phyloP scores from a whole-genome alignment of 2,329 filamentous ascomycete species.

The Fusarium acutatum region DNA sequence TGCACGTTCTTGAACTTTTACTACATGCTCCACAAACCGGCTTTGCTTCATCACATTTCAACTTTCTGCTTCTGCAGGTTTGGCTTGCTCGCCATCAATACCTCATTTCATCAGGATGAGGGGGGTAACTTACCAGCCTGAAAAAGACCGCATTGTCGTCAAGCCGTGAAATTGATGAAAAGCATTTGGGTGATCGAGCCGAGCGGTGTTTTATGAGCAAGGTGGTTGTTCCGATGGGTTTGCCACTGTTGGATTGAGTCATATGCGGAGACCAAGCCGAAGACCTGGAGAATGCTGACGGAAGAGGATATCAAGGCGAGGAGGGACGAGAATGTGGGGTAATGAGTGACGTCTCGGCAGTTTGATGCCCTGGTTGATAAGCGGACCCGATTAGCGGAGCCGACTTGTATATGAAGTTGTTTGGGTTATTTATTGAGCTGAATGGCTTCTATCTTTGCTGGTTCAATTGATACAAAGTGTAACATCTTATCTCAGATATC shows the following conservation, averaged over 20 bases:
- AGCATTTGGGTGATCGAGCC: neutral
- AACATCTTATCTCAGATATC: accelerated
- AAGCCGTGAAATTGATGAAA: accelerated
- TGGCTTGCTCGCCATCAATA: conserved; percentile 12
- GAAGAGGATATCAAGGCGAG: conserved; percentile 27
- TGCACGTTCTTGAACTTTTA: conserved; percentile 25
- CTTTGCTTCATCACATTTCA: conserved; percentile 41
- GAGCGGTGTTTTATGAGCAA: neutral
- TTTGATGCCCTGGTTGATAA: neutral
- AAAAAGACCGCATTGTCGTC: conserved; percentile 34
- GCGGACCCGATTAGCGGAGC: conserved; percentile 6
- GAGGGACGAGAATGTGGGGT: conserved; percentile 20
- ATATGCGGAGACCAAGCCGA: neutral
- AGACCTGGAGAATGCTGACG: neutral
- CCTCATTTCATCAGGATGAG: accelerated
- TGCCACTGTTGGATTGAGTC: neutral
- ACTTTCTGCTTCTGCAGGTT: conserved; percentile 36
- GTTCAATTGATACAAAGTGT: neutral
- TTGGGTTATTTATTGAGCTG: neutral
- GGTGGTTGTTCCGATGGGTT: neutral
- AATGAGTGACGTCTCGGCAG: conserved; percentile 1
- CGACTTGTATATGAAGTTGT: neutral
- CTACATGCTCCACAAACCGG: conserved; percentile 33
- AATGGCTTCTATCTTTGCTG: accelerated
- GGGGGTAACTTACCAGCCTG: conserved; percentile 23